Conservation (phyloP, 495 filamentous ascomycete species). For the Copromyces sp. region DNA sequence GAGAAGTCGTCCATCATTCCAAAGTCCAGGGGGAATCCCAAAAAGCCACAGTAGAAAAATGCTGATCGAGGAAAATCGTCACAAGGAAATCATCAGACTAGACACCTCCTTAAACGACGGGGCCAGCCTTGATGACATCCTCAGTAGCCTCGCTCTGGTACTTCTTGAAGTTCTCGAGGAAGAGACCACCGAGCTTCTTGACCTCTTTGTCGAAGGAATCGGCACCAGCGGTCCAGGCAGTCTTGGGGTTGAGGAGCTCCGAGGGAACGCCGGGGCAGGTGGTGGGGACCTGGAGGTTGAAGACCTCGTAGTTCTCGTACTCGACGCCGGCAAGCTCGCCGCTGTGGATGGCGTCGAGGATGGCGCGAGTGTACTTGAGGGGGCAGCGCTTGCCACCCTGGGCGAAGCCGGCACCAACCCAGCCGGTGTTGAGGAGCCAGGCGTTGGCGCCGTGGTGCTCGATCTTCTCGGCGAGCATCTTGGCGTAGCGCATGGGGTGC, state of each 20-base stretch:
- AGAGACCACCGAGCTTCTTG: constrained; percentile 73
- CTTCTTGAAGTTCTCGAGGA: constrained; percentile 96
- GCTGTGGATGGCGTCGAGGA: constrained; percentile 94
- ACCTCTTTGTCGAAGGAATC: constrained; percentile 79
- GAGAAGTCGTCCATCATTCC: background rate
- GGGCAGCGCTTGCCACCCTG: constrained; percentile 98
- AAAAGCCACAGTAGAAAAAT: constrained; percentile 1
- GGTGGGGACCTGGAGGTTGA: constrained; percentile 91
- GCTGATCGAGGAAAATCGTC: background rate
- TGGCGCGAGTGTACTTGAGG: constrained; percentile 96
- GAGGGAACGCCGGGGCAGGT: constrained; percentile 73
- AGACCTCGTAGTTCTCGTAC: constrained; percentile 91
- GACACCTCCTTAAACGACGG: constrained; percentile 27
- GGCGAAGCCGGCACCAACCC: constrained; percentile 91
- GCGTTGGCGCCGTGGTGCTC: constrained; percentile 88
- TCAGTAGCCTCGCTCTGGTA: constrained; percentile 78
- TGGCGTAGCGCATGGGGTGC: constrained; percentile 97
- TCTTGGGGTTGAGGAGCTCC: constrained; percentile 90
- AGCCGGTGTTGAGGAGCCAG: constrained; percentile 98
- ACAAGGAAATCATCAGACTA: background rate
- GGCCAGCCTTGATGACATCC: constrained; percentile 68
- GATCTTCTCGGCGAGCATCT: constrained; percentile 98
- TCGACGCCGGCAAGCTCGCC: constrained; percentile 84
- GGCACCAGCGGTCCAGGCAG: constrained; percentile 71
- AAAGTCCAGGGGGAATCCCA: background rate